Evolutionary conservation across 257 asterid genomes (phyloP), one percentile per base, ranked within the genome.

Genomic region (Scutellaria minor): DNA sequence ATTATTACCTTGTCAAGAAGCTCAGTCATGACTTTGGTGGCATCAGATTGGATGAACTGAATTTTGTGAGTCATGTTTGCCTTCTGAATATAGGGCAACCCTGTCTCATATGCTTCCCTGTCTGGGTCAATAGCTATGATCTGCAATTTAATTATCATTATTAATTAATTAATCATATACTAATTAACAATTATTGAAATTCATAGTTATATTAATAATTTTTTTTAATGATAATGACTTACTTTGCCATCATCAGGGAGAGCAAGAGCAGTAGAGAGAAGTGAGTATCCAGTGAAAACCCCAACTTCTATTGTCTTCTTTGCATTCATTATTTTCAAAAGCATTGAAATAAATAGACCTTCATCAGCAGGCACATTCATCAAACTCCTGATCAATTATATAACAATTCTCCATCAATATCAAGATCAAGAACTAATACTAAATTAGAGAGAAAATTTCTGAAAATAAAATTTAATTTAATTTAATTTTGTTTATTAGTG

Each of bases 351-450:
- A 15, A 87, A 83, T 15, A 70, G 85, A 3, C 90, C 93, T 60
- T 87, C 93, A 45, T 87, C 93, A 0, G 85, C 90, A 3, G 90
- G 80, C 66, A 86, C 84, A 65, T 84, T 85, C 93, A 87, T 87
- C 51, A 83, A 3, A 61, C 89, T 87, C 90, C 89, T 86, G 75
- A 39, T 15, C 20, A 1, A 41, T 5, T 8, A 9, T 6, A 13
- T 31, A 31, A 4, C 37, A 31, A 4, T 31, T 31, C 27, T 24
- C 27, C 27, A 24, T 24, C 27, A 24, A 24, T 24, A 24, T 24
- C 37, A 31, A 31, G 37, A 31, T 31, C 37, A 31, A 31, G 5
- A 24, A 24, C 2, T 24, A 24, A 24, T 24, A 24, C 27, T 24
- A 24, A 24, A 24, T 24, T 24, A 24, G 27, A 24, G 27, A 24